A percentile compares a stretch with the other conserved stretches of the same genome.
phyloP scores from a whole-genome alignment of 306 rosid species.

The Cicer cuneatum region DNA sequence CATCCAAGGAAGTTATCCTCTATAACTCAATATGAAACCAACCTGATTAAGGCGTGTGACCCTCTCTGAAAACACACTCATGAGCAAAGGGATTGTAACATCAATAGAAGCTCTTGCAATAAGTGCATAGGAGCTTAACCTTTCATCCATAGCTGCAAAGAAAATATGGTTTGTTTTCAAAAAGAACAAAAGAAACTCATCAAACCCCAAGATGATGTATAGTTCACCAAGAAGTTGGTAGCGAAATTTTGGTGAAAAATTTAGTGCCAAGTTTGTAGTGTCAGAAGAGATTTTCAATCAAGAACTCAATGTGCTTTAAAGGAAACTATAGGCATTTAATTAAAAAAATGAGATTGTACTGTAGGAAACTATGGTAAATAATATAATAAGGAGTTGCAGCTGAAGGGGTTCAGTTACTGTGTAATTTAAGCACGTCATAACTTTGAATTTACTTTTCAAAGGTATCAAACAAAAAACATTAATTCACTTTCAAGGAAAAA shows the following conservation, averaged over 20 bases:
- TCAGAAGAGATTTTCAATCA: slow-evolving; percentile 28
- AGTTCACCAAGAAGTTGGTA: neutral
- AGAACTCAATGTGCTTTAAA: slow-evolving; percentile 19
- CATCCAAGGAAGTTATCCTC: slow-evolving; percentile 8
- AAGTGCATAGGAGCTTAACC: slow-evolving; percentile 89
- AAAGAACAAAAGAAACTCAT: slow-evolving; percentile 35
- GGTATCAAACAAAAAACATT: slow-evolving; percentile 2
- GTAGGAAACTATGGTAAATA: neutral
- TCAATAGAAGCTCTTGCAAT: slow-evolving; percentile 87
- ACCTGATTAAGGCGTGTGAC: slow-evolving; percentile 82
- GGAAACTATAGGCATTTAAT: slow-evolving; percentile 16
- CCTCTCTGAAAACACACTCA: slow-evolving; percentile 67
- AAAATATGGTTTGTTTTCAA: slow-evolving; percentile 28
- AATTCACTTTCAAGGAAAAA: slow-evolving; percentile 20
- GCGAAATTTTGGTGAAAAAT: neutral
- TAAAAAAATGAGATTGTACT: slow-evolving; percentile 32
- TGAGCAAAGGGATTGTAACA: slow-evolving; percentile 80
- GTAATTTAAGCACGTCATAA: slow-evolving; percentile 24
- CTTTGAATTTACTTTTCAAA: slow-evolving; percentile 19
- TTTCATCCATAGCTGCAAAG: slow-evolving; percentile 95
- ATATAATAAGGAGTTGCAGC: slow-evolving; percentile 28
- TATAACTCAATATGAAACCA: slow-evolving; percentile 39
- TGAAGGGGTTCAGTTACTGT: slow-evolving; percentile 8
- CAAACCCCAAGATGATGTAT: slow-evolving; percentile 12
- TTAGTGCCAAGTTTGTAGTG: neutral